Evolutionary conservation across 331 rosid genomes (phyloP).

Genomic region (Rhamnella rubrinervis): DNA sequence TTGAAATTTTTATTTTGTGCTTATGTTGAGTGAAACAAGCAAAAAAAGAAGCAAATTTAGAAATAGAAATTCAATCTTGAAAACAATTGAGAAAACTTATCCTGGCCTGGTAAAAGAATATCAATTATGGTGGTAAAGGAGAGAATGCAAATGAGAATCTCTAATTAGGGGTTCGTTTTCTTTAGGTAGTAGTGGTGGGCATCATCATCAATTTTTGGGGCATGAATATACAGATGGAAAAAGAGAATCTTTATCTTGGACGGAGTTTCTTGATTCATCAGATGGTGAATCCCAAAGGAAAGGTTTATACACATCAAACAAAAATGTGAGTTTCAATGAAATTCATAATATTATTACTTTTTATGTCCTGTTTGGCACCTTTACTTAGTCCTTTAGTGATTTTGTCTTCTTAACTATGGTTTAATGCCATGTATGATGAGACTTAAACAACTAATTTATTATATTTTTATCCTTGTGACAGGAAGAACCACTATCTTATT

Average conservation of each 20-base stretch:
- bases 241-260: constrained; percentile 53
- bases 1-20: not conserved
- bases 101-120: too few species aligned
- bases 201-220: constrained; percentile 31
- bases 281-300: constrained; percentile 31
- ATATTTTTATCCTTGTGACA: constrained; percentile 35
- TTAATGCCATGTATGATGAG: not conserved
- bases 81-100: too few species aligned
- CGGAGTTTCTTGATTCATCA: constrained; percentile 43
- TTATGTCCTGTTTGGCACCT: not conserved
- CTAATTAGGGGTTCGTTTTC: constrained; percentile 26
- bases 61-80: too few species aligned
- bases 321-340: constrained; percentile 51
- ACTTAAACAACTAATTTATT: not conserved
- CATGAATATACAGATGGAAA: constrained; percentile 38
- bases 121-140: not conserved
- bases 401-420: not conserved
- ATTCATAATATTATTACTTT: not conserved
- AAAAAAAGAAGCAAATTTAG: too few species aligned
- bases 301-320: constrained; percentile 29
- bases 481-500: constrained; percentile 42
- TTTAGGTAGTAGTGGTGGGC: constrained; percentile 36
- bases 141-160: constrained; percentile 1
- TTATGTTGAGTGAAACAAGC: too few species aligned
- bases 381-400: not conserved